These are phyloP conservation scores for Pisolithus orientalis DNA, from an alignment of 768 basidiomycete species.

Conservation along the genomic window DNA sequence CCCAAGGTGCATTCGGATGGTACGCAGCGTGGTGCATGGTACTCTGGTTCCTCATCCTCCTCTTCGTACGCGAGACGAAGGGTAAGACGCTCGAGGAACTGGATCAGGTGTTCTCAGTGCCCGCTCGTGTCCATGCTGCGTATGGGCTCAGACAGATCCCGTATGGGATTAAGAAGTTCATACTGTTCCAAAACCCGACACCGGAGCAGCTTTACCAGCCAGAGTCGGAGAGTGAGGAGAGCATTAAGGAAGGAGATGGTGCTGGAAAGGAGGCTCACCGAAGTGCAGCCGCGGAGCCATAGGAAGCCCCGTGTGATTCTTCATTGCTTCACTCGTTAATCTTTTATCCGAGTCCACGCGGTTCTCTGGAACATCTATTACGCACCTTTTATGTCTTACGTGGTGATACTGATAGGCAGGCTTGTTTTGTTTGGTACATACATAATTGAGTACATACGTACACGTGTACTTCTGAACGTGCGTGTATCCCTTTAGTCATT, in stretches of 20 bases:
- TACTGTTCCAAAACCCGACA: slow-evolving; percentile 27
- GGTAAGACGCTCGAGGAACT: slow-evolving; percentile 57
- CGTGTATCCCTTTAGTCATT: too few relatives aligned
- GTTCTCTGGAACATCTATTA: too few relatives aligned
- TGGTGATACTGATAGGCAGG: too few relatives aligned
- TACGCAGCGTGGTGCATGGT: slow-evolving; percentile 58
- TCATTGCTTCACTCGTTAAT: too few relatives aligned
- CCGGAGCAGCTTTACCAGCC: slow-evolving; percentile 36
- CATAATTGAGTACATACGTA: too few relatives aligned
- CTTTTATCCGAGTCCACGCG: too few relatives aligned
- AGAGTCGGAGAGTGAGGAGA: slow-evolving; percentile 27
- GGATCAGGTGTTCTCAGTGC: slow-evolving; percentile 47
- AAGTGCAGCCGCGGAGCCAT: background rate
- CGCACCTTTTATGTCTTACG: too few relatives aligned
- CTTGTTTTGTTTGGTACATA: too few relatives aligned
- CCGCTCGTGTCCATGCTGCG: slow-evolving; percentile 45
- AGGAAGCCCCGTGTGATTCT: background rate
- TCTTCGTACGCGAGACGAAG: slow-evolving; percentile 70
- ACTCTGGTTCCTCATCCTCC: slow-evolving; percentile 49
- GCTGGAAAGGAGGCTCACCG: background rate
- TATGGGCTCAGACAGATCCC: slow-evolving; percentile 54
- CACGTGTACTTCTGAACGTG: too few relatives aligned
- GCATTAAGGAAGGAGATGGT: slow-evolving; percentile 2
- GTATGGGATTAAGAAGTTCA: slow-evolving; percentile 45
- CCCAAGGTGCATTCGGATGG: slow-evolving; percentile 71